Evolutionary conservation across 2,329 filamentous ascomycete species (phyloP).

Genomic region (Plectosphaerella plurivora): DNA sequence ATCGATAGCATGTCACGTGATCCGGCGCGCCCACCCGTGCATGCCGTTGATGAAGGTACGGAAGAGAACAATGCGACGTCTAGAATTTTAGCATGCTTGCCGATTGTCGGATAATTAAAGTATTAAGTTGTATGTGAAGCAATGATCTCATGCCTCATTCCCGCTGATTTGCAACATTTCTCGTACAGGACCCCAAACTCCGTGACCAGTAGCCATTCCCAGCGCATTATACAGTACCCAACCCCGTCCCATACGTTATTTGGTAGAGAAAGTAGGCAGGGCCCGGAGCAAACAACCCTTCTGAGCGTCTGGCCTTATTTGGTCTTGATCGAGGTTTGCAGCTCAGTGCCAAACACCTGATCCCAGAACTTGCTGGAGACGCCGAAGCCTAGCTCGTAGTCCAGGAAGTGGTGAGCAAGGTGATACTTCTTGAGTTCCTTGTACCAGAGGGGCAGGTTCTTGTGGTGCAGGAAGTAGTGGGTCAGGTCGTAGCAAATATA

Average conservation of each 20-base stretch:
- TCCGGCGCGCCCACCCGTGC: no score
- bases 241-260: no score
- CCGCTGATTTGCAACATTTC: no score
- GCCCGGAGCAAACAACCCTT: no score
- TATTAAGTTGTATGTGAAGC: neutral
- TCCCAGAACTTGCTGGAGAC: constrained; percentile 98
- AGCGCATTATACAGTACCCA: no score
- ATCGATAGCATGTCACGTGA: no score
- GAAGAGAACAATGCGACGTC: no score
- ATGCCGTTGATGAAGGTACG: no score
- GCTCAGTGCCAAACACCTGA: constrained; percentile 81
- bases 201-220: no score
- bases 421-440: constrained; percentile 95
- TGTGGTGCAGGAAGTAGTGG: constrained; percentile 97
- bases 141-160: neutral
- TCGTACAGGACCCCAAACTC: no score
- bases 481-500: constrained; percentile 97
- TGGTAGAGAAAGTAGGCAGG: no score
- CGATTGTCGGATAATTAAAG: neutral
- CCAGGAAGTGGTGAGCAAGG: constrained; percentile 93
- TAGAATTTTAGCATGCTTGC: no score
- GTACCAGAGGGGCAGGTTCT: constrained; percentile 86
- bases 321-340: constrained; percentile 36
- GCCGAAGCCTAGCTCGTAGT: constrained; percentile 96
- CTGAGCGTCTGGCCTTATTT: constrained; percentile 15